Base-by-base conservation (phyloP, 495 filamentous ascomycete genomes). In the Penicilliopsis zonata region DNA sequence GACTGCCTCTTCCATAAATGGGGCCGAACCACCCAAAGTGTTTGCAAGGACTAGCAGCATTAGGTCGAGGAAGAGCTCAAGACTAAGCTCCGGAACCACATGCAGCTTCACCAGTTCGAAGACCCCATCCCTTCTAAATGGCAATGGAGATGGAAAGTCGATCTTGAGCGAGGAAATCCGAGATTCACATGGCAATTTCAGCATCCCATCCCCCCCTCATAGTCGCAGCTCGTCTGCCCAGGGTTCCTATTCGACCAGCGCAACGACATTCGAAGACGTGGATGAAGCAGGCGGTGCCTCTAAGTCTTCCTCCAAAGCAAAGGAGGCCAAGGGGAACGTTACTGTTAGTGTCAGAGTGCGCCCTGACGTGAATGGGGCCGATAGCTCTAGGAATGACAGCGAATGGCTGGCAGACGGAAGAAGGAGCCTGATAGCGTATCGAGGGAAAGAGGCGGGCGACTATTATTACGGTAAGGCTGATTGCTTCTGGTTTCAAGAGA, bases 321-420 rank as follows among this genome's bases (percentile, higher is more conserved):
- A 66, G 21, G 84, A 95, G 37, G 70, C 64, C 13, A 96, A 94
- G 50, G 90, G 92, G 3, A 96, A 96, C 57, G 90, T 98, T 18
- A 64, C 96, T 37, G 87, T 98, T 37, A 96, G 90, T 46, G 87
- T 98, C 30, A 71, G 90, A 38, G 85, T 96, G 28, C 72, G 92
- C 29, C 90, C 90, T 9, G 86, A 95, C 61, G 67, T 71, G 10
- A 68, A 57, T 10, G 60, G 62, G 4, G 70, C 63, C 14, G 80
- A 80, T 27, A 62, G 64, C n/a, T 56, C 52, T 17, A 69, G 72
- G 33, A 51, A 72, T 4, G 81, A 84, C 26, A 70, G 74, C n/a
- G 88, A 96, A 47, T 98, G 90, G 88, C 69, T 82, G 54, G 76
- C 96, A 3, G 88, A 96, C 53, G 76, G 77, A n/a, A 74, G 84